A percentile compares a stretch with the other conserved stretches of the same genome.
Evolutionary conservation across 306 rosid species (phyloP).

Genomic region (Fagus crenata): DNA sequence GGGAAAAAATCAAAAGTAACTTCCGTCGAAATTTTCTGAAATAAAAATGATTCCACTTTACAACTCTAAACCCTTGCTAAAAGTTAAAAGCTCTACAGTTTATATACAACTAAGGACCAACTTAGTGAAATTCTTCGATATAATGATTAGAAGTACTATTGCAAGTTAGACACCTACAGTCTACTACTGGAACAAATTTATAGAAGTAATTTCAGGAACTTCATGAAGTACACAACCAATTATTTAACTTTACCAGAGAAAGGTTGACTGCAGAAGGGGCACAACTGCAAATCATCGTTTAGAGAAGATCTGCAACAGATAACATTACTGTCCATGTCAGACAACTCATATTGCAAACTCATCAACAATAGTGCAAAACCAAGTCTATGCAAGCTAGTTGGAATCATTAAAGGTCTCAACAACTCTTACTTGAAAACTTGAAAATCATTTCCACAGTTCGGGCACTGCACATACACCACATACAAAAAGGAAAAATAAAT

Average conservation of each 20-base stretch:
- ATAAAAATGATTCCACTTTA: not conserved
- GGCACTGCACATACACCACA: constrained; percentile 70
- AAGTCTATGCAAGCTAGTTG: constrained; percentile 22
- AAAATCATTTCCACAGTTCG: constrained; percentile 91
- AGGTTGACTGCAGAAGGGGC: constrained; percentile 94
- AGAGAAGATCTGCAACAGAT: constrained; percentile 67
- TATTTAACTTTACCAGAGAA: constrained; percentile 60
- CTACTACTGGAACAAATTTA: not conserved
- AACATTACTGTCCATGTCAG: not conserved
- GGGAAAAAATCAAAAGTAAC: not conserved
- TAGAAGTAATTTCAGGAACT: not conserved
- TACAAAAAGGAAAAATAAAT: constrained; percentile 9
- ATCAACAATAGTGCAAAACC: constrained; percentile 18
- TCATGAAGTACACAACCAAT: constrained; percentile 4
- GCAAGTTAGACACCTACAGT: not conserved
- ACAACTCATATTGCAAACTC: constrained; percentile 1
- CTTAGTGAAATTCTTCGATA: not conserved
- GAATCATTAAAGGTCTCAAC: constrained; percentile 3
- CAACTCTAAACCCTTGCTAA: not conserved
- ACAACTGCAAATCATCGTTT: constrained; percentile 72
- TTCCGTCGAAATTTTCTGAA: not conserved
- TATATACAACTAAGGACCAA: not conserved
- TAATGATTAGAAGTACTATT: not conserved
- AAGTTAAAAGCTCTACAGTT: not conserved
- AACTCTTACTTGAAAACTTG: constrained; percentile 90